Conservation (phyloP, 139 green algal genomes). For the Tetraselmis chui region DNA sequence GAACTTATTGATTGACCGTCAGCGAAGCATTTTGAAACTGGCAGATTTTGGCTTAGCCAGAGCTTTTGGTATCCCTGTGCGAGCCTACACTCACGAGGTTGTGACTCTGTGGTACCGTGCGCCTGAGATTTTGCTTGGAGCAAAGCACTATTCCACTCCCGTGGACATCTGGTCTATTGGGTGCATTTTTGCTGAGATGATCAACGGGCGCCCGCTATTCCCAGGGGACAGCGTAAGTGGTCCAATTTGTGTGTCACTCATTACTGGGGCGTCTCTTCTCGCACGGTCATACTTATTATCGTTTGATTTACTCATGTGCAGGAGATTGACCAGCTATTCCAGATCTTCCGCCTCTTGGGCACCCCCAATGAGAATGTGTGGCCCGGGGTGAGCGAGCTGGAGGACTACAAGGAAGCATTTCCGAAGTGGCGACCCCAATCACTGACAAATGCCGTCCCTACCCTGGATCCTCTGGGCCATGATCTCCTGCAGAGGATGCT, state of each 20-base stretch:
- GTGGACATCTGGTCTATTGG: constrained; percentile 97
- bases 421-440: constrained; percentile 39
- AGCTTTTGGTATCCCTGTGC: constrained; percentile 92
- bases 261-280: not conserved
- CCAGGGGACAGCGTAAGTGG: constrained; percentile 62
- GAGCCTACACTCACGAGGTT: constrained; percentile 95
- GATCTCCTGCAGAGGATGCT: constrained; percentile 74
- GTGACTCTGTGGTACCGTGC: constrained; percentile 97
- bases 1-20: constrained; percentile 91
- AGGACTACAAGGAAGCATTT: constrained; percentile 77
- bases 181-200: constrained; percentile 97
- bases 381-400: constrained; percentile 44
- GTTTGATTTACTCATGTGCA: constrained; percentile 2
- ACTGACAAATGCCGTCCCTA: constrained; percentile 51
- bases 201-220: constrained; percentile 76
- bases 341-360: constrained; percentile 59
- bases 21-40: constrained; percentile 84
- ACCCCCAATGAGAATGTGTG: constrained; percentile 46
- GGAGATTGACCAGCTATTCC: constrained; percentile 68
- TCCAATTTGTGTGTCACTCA: not conserved
- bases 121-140: constrained; percentile 94
- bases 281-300: not conserved
- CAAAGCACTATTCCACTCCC: constrained; percentile 84
- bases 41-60: constrained; percentile 96
- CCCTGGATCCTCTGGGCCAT: constrained; percentile 48